Conservation (phyloP, 148 eudicot species). For the Camellia granthamiana region DNA sequence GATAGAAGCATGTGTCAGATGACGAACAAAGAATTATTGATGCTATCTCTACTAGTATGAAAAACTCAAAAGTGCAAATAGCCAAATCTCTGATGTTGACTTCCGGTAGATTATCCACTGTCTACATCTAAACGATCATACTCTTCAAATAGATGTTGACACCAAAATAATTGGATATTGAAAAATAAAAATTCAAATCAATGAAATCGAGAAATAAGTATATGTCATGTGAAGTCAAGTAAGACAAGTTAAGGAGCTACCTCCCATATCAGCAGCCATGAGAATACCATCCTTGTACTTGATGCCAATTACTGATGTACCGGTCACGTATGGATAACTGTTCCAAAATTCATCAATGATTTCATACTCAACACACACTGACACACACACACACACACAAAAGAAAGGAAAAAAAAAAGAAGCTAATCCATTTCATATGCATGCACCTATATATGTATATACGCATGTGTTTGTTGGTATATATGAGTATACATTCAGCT, state of each 20-base stretch:
- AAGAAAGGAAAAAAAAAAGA: background rate
- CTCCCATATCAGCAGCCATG: constrained; percentile 99
- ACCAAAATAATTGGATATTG: background rate
- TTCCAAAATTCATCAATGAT: constrained; percentile 2
- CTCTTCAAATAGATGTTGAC: background rate
- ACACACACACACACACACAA: too few relatives aligned
- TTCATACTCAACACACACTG: background rate
- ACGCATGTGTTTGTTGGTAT: background rate
- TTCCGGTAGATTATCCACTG: background rate
- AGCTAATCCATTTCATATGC: background rate
- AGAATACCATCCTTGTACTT: constrained; percentile 96
- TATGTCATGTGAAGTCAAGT: background rate
- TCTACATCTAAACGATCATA: background rate
- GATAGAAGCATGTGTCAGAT: background rate
- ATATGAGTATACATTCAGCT: background rate
- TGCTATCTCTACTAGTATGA: background rate
- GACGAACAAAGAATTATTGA: background rate
- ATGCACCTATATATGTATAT: background rate
- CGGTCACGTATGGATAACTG: constrained; percentile 87
- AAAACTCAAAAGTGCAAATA: background rate
- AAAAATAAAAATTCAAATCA: background rate
- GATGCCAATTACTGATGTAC: constrained; percentile 90
- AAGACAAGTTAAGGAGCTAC: constrained; percentile 27
- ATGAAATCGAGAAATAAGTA: background rate
- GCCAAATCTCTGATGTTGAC: background rate